These are phyloP conservation scores for Hymenoscyphus fraxineus DNA, from an alignment of 2,329 filamentous ascomycete genomes.

Conservation along the genomic window DNA sequence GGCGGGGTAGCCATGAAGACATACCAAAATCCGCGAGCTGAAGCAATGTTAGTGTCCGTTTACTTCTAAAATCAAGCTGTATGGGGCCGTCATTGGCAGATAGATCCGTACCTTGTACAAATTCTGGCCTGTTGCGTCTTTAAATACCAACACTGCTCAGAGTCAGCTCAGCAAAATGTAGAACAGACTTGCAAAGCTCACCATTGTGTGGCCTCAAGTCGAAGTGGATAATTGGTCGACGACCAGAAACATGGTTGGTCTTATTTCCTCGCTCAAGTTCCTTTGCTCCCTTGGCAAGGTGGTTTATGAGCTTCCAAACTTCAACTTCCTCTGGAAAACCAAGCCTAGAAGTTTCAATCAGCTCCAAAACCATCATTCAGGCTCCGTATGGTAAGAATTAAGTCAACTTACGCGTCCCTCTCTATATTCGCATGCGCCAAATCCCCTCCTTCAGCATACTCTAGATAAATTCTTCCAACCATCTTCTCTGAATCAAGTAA, in stretches of 20 bases:
- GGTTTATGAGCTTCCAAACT: not conserved
- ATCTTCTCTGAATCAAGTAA: not conserved
- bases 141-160: not conserved
- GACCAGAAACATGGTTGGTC: not conserved
- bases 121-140: not conserved
- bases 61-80: too few relatives aligned
- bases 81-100: too few relatives aligned
- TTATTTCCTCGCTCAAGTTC: not conserved
- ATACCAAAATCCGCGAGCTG: not conserved
- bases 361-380: not conserved
- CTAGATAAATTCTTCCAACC: not conserved
- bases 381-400: not conserved
- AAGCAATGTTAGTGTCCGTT: not conserved
- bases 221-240: not conserved
- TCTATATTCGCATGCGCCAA: not conserved
- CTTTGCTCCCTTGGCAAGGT: not conserved
- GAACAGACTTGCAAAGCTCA: not conserved
- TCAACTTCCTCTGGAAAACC: not conserved
- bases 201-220: not conserved
- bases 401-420: not conserved
- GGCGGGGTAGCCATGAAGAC: not conserved
- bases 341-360: not conserved
- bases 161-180: not conserved
- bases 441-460: not conserved
- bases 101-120: not conserved